Conservation (phyloP, 192 early-diverging fungal genomes). For the Thamnidium elegans region DNA sequence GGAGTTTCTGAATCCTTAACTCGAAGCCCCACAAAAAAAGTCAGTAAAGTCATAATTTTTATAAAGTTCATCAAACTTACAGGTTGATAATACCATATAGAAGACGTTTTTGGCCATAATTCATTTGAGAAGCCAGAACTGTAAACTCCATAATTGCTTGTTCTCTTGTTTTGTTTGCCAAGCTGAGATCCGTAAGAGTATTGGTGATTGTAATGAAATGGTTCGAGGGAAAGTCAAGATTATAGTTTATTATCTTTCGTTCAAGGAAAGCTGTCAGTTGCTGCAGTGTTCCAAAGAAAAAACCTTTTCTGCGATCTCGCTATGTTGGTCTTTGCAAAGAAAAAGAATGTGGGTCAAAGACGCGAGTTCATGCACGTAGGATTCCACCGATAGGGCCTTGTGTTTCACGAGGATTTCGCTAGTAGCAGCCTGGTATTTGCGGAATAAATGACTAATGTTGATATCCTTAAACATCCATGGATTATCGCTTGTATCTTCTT, state of each 20-base stretch:
- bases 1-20: constrained; percentile 23
- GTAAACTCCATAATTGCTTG: constrained; percentile 11
- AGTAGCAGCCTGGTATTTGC: constrained; percentile 6
- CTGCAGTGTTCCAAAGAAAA: constrained; percentile 9
- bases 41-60: constrained; percentile 12
- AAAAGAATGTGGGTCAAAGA: constrained; percentile 14
- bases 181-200: not conserved
- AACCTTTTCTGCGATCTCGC: constrained; percentile 7
- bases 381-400: constrained; percentile 11
- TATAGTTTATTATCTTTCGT: not conserved
- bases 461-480: constrained; percentile 12
- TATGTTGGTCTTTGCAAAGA: constrained; percentile 10
- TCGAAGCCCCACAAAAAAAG: constrained; percentile 10
- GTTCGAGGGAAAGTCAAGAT: not conserved
- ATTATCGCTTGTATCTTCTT: constrained; percentile 4
- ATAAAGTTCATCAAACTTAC: constrained; percentile 11
- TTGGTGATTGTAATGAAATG: constrained; percentile 10
- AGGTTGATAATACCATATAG: constrained; percentile 10
- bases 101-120: constrained; percentile 18
- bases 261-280: constrained; percentile 1
- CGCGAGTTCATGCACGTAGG: constrained; percentile 14
- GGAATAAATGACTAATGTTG: constrained; percentile 9
- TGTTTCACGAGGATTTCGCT: constrained; percentile 9
- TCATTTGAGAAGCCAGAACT: constrained; percentile 13
- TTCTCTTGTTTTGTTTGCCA: constrained; percentile 9